Conservation (phyloP, 139 green algal species). For the Astrephomene gubernaculifera region DNA sequence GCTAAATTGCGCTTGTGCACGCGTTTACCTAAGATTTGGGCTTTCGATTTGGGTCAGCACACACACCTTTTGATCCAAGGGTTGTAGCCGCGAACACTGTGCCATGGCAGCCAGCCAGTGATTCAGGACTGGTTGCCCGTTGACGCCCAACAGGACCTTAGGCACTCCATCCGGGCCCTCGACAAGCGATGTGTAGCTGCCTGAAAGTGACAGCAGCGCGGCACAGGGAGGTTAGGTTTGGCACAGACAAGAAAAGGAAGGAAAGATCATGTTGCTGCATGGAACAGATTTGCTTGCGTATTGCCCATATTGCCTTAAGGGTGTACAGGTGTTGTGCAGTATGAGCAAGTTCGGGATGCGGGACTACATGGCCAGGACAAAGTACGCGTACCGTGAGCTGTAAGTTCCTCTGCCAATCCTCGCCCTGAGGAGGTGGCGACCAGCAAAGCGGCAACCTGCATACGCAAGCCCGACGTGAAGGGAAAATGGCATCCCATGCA, state of each 20-base stretch:
- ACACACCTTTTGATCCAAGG: conserved; percentile 1
- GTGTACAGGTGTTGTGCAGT: too few relatives aligned
- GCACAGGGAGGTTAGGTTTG: background rate
- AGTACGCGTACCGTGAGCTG: background rate
- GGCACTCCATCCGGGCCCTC: conserved; percentile 6
- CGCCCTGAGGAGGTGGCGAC: conserved; percentile 27
- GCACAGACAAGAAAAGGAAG: too few relatives aligned
- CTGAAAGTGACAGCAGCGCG: background rate
- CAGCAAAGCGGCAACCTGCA: conserved; percentile 15
- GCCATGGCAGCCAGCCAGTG: conserved; percentile 22
- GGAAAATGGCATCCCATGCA: too few relatives aligned
- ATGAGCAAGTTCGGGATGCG: too few relatives aligned
- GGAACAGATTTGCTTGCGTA: too few relatives aligned
- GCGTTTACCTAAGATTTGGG: too few relatives aligned
- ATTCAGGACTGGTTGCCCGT: conserved; percentile 29
- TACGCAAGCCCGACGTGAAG: too few relatives aligned
- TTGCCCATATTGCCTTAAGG: too few relatives aligned
- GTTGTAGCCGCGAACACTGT: background rate
- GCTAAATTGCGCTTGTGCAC: too few relatives aligned
- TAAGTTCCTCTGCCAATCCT: conserved; percentile 3
- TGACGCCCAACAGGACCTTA: conserved; percentile 30
- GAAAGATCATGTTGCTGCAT: too few relatives aligned
- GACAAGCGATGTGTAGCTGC: background rate
- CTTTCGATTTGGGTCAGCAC: too few relatives aligned
- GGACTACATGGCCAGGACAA: too few relatives aligned